These are phyloP conservation scores for Colletotrichum chrysophilum DNA, from an alignment of 2,329 filamentous ascomycete genomes.

Conservation along the genomic window DNA sequence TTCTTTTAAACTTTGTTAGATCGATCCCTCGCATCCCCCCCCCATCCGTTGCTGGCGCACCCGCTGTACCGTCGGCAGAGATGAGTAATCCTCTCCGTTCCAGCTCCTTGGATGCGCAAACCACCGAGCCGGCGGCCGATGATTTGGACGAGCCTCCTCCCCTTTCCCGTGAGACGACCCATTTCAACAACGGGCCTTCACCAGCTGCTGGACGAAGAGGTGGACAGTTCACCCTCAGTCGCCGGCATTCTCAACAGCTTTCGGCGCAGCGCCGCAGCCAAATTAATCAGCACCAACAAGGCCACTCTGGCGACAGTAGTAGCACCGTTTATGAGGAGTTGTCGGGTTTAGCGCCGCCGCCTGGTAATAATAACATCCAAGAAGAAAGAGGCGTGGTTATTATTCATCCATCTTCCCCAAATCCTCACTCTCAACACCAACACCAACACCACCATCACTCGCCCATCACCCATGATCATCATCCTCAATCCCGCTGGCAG, in stretches of 20 bases:
- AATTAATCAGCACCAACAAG: neutral
- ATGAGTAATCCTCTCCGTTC: constrained; percentile 19
- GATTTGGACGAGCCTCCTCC: neutral
- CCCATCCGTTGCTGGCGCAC: neutral
- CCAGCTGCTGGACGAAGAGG: neutral
- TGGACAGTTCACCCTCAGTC: neutral
- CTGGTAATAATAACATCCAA: neutral
- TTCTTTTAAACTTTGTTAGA: neutral
- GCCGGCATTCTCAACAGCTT: neutral
- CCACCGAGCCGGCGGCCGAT: neutral
- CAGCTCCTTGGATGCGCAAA: constrained; percentile 2
- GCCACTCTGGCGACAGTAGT: neutral
- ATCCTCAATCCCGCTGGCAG: neutral
- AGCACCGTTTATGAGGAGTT: neutral
- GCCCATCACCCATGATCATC: neutral
- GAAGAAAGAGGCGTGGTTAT: neutral
- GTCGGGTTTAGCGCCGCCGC: neutral
- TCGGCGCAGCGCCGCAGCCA: neutral
- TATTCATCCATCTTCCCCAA: neutral
- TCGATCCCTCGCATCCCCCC: neutral
- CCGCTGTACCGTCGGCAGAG: neutral
- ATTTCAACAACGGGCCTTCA: neutral
- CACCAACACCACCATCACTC: neutral
- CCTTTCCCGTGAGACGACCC: neutral
- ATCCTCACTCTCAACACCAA: neutral